Conservation (phyloP, 169 alveolate species). For the Toxoplasma gondii region DNA sequence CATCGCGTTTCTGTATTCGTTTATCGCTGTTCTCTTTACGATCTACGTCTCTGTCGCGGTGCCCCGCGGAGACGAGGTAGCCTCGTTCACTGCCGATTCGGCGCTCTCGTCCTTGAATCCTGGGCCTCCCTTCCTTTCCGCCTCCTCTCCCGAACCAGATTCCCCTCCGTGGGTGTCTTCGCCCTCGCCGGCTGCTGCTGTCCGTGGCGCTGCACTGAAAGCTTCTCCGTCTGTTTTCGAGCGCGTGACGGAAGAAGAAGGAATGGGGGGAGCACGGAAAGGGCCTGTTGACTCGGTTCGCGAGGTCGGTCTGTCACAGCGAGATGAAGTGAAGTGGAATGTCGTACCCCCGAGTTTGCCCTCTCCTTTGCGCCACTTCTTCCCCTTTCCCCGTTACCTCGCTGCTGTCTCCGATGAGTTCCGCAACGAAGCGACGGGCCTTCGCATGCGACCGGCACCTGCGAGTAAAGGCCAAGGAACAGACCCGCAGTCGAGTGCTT, state of each 20-base stretch:
- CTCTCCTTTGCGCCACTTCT: background rate
- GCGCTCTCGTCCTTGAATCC: too few relatives aligned
- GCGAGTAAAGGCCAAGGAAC: background rate
- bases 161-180: background rate
- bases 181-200: background rate
- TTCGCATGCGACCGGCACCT: background rate
- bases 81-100: background rate
- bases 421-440: background rate
- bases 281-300: too few relatives aligned
- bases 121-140: background rate
- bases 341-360: background rate
- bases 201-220: background rate
- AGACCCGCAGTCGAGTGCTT: background rate
- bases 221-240: background rate
- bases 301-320: background rate
- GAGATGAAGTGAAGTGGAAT: background rate
- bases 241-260: background rate
- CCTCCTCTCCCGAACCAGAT: background rate
- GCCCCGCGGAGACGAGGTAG: background rate
- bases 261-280: too few relatives aligned
- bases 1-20: slow-evolving; percentile 12
- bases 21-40: background rate
- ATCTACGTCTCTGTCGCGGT: background rate
- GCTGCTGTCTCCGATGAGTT: background rate
- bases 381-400: background rate